phyloP scores from a whole-genome alignment of 2,329 filamentous ascomycete species.

The Botrytis sinoallii region DNA sequence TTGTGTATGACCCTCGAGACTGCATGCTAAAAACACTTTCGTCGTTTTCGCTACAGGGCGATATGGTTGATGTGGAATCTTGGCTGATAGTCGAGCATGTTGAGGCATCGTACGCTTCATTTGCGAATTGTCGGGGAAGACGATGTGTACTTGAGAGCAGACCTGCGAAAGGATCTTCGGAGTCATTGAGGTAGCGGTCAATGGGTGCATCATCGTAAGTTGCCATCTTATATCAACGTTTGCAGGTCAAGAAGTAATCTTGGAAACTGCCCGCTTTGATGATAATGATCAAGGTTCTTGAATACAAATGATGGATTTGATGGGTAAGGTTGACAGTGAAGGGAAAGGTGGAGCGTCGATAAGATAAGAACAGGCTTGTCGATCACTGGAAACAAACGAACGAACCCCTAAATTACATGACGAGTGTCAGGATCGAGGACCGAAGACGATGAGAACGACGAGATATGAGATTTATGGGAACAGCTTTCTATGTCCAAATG shows the following conservation, averaged over 20 bases:
- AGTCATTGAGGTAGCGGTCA: conserved; percentile 7
- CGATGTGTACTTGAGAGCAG: background rate
- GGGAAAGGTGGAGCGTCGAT: background rate
- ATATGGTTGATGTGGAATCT: background rate
- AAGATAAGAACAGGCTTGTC: conserved; percentile 12
- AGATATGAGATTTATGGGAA: background rate
- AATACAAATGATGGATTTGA: background rate
- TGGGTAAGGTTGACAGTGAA: background rate
- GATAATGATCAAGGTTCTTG: background rate
- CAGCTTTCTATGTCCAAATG: background rate
- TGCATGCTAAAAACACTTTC: conserved; percentile 12
- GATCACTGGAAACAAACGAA: background rate
- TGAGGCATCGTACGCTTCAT: background rate
- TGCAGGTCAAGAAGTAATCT: background rate
- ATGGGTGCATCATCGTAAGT: background rate
- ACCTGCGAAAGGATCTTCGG: background rate
- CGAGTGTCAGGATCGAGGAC: background rate
- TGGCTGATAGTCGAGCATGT: background rate
- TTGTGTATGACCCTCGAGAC: conserved; percentile 1
- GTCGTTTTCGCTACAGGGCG: background rate
- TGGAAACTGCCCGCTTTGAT: background rate
- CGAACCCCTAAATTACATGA: background rate
- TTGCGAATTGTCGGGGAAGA: background rate
- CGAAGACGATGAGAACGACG: background rate
- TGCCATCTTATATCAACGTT: background rate